A percentile compares a stretch with the other conserved stretches of the same genome.
These are phyloP conservation scores for Ottelia alismoides DNA, from an alignment of 106 monocot species.

Conservation along the genomic window DNA sequence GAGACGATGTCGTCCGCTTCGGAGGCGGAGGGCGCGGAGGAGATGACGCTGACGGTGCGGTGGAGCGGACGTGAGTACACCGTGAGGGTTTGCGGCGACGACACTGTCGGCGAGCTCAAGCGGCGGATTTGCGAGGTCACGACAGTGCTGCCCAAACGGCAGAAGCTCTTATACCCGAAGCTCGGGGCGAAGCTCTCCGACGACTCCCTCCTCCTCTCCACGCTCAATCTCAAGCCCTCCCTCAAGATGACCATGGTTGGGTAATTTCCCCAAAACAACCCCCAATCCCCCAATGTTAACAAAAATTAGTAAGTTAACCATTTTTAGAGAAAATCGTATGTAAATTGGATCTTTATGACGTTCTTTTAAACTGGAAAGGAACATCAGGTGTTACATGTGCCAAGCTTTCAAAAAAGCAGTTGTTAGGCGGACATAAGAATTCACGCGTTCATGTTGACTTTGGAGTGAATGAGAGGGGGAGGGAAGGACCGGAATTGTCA, in stretches of 20 bases:
- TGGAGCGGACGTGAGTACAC: slow-evolving; percentile 82
- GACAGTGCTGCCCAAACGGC: slow-evolving; percentile 85
- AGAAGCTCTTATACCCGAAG: slow-evolving; percentile 94
- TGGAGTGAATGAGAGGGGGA: too few species aligned
- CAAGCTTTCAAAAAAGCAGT: too few species aligned
- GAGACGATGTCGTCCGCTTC: background rate
- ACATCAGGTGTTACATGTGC: too few species aligned
- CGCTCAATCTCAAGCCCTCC: slow-evolving; percentile 57
- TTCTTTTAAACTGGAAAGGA: too few species aligned
- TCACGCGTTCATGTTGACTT: too few species aligned
- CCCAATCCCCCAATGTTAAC: too few species aligned
- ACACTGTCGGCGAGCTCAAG: slow-evolving; percentile 88
- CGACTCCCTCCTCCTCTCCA: slow-evolving; percentile 63
- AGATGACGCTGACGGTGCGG: slow-evolving; percentile 71
- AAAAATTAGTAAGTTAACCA: too few species aligned
- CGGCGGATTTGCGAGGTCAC: slow-evolving; percentile 88
- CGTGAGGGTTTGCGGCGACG: slow-evolving; percentile 78
- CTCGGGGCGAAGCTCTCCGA: slow-evolving; percentile 58
- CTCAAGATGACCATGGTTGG: slow-evolving; percentile 98
- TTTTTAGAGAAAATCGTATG: too few species aligned
- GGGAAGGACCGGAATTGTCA: too few species aligned
- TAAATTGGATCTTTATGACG: too few species aligned
- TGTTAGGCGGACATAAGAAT: background rate
- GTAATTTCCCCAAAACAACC: slow-evolving; percentile 16
- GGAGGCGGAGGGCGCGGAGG: slow-evolving; percentile 42